Conservation (phyloP, 225 moss, liverwort and hornwort genomes). For the Pleurozium schreberi region DNA sequence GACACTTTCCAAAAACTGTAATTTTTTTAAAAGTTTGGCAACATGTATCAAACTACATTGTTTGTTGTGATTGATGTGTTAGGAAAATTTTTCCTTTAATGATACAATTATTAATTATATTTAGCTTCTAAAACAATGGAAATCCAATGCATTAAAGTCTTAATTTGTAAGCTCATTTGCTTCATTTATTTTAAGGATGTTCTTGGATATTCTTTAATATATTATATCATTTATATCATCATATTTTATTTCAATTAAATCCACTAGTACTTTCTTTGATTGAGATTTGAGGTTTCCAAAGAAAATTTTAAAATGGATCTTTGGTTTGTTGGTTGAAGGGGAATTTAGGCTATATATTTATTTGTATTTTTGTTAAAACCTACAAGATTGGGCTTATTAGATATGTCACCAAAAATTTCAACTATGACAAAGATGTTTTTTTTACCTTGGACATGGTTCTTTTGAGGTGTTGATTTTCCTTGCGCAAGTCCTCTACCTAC, state of each 20-base stretch:
- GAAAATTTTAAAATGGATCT: background rate
- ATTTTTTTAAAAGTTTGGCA: background rate
- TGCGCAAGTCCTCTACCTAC: slow-evolving; percentile 22
- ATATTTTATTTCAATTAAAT: background rate
- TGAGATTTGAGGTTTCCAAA: background rate
- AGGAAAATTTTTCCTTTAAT: background rate
- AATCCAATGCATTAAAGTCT: background rate
- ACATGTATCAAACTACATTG: background rate
- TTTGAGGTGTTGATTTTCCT: slow-evolving; percentile 39
- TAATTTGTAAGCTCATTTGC: background rate
- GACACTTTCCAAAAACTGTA: background rate
- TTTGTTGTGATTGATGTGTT: background rate
- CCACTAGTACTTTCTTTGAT: background rate
- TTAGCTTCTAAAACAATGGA: background rate
- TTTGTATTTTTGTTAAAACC: background rate
- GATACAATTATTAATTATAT: background rate
- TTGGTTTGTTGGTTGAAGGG: background rate
- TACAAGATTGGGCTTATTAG: background rate
- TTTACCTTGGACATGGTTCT: slow-evolving; percentile 34
- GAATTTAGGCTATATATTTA: background rate
- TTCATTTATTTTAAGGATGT: background rate
- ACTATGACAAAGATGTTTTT: background rate
- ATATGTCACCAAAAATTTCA: background rate
- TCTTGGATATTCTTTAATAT: background rate
- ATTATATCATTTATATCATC: background rate